A percentile compares a stretch with the other conserved stretches of the same genome.
Evolutionary conservation across 805 yeast genomes (phyloP).

Genomic region (Ogataea trehalophila): DNA sequence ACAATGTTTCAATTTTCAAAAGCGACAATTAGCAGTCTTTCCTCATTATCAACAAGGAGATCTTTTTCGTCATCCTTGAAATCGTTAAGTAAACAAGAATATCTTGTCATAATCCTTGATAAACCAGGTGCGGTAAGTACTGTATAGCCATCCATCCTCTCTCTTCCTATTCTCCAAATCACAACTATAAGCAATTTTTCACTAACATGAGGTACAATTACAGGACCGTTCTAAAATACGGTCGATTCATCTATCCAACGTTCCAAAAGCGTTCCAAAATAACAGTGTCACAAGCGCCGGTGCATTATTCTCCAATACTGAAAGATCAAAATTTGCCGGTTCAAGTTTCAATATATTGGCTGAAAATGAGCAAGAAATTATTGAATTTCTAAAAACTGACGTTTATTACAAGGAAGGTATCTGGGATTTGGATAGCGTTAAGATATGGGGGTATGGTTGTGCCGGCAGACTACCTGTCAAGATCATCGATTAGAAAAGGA

Average conservation of each 20-base stretch:
- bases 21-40: too few species aligned
- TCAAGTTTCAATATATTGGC: conserved; percentile 62
- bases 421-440: conserved; percentile 67
- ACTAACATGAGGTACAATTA: not conserved
- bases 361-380: conserved; percentile 57
- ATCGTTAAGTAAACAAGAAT: conserved; percentile 38
- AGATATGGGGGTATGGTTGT: conserved; percentile 51
- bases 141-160: too few species aligned
- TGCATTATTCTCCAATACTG: conserved; percentile 46
- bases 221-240: conserved; percentile 48
- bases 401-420: conserved; percentile 59
- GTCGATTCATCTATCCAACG: conserved; percentile 46
- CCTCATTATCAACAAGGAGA: conserved; percentile 6
- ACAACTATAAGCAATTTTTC: not conserved
- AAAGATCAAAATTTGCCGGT: conserved; percentile 57
- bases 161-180: too few species aligned
- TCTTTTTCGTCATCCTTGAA: conserved; percentile 9
- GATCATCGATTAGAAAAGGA: conserved; percentile 5
- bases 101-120: conserved; percentile 67
- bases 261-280: conserved; percentile 36
- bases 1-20: not conserved
- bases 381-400: conserved; percentile 60
- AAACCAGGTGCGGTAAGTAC: conserved; percentile 45
- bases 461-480: conserved; percentile 40
- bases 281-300: conserved; percentile 47